A percentile compares a stretch with the other conserved stretches of the same genome.
These are phyloP conservation scores for Acer campestre DNA, from an alignment of 345 rosid genomes.

Conservation along the genomic window DNA sequence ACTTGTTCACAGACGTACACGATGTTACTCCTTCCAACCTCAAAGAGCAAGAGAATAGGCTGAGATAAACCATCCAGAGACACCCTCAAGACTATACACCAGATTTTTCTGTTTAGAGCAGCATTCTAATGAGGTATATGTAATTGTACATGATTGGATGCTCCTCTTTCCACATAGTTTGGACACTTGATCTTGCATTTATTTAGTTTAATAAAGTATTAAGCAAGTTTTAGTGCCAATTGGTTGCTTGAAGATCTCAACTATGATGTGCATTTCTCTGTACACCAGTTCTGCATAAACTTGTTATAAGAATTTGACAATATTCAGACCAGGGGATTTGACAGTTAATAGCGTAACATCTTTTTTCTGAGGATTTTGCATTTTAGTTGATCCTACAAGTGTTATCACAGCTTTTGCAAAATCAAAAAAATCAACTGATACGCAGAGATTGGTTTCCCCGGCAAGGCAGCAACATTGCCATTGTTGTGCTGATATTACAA, in stretches of 20 bases:
- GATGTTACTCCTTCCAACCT: constrained; percentile 72
- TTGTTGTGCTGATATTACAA: too few relatives aligned
- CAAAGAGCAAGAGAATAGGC: constrained; percentile 59
- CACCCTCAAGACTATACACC: constrained; percentile 74
- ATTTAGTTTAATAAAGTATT: neutral
- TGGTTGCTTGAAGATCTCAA: neutral
- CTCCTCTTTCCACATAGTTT: neutral
- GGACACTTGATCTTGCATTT: constrained; percentile 4
- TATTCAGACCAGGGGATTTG: too few relatives aligned
- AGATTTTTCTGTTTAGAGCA: constrained; percentile 56
- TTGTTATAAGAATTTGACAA: too few relatives aligned
- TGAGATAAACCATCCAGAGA: constrained; percentile 52
- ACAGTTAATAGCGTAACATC: too few relatives aligned
- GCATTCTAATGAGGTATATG: neutral
- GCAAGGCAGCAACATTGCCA: too few relatives aligned
- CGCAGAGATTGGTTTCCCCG: too few relatives aligned
- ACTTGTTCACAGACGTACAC: constrained; percentile 78
- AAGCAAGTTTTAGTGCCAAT: neutral
- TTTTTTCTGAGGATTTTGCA: too few relatives aligned
- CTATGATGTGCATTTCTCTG: neutral
- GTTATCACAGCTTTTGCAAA: too few relatives aligned
- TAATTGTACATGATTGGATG: neutral
- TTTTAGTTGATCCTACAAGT: too few relatives aligned
- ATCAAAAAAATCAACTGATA: too few relatives aligned
- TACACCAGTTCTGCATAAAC: neutral